A percentile compares a stretch with the other conserved stretches of the same genome.
phyloP scores from a whole-genome alignment of 2,329 filamentous ascomycete species.

The Arthrocladium fulminans region DNA sequence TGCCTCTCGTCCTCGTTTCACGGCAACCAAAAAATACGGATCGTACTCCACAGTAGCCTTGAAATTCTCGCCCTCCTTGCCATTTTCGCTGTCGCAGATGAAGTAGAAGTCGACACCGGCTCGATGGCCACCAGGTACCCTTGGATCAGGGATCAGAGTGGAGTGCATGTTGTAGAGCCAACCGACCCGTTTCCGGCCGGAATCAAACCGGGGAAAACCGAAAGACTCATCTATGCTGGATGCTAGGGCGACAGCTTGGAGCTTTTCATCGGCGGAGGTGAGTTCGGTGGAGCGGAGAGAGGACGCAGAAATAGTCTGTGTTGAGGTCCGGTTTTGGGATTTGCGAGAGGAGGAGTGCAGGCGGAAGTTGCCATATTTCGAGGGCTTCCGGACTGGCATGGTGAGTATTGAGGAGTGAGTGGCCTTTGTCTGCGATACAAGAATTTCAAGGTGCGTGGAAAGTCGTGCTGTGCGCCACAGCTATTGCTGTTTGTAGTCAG shows the following conservation, averaged over 20 bases:
- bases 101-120: slow-evolving; percentile 96
- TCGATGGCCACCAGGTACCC: slow-evolving; percentile 64
- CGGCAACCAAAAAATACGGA: slow-evolving; percentile 88
- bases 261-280: slow-evolving; percentile 86
- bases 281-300: slow-evolving; percentile 66
- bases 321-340: slow-evolving; percentile 41
- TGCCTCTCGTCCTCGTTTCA: slow-evolving; percentile 75
- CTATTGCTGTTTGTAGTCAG: background rate
- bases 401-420: slow-evolving; percentile 13
- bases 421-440: background rate
- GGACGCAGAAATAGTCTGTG: slow-evolving; percentile 72
- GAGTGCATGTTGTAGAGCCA: slow-evolving; percentile 96
- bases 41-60: slow-evolving; percentile 96
- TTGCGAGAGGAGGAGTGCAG: slow-evolving; percentile 28
- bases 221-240: slow-evolving; percentile 89
- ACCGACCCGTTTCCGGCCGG: slow-evolving; percentile 72
- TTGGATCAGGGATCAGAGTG: slow-evolving; percentile 75
- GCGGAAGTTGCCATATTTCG: slow-evolving; percentile 54
- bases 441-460: background rate
- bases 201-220: slow-evolving; percentile 87
- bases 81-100: slow-evolving; percentile 54
- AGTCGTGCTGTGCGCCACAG: background rate
- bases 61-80: slow-evolving; percentile 66
- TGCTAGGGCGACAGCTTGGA: slow-evolving; percentile 73
- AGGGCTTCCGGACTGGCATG: slow-evolving; percentile 46